Evolutionary conservation across 2,329 filamentous ascomycete species (phyloP).

Genomic region (Calonectria hongkongensis): DNA sequence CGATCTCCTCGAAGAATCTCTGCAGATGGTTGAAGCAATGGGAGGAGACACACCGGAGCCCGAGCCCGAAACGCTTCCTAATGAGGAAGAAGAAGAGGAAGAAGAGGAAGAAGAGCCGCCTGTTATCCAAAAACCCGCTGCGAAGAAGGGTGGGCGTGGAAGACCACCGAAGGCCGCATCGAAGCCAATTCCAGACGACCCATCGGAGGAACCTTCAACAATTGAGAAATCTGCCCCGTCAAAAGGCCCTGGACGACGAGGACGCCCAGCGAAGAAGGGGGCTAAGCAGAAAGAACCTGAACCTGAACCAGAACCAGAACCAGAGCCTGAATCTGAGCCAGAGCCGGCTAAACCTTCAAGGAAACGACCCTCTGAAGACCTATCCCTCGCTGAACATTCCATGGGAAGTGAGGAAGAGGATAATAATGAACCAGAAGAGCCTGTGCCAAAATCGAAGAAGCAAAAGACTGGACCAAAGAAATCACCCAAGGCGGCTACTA

Average conservation of each 20-base stretch:
- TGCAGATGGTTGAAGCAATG: conserved; percentile 63
- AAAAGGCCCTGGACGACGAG: conserved; percentile 34
- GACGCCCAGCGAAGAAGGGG: conserved; percentile 44
- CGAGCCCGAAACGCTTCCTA: conserved; percentile 31
- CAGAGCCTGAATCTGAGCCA: conserved; percentile 36
- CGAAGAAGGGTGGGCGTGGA: conserved; percentile 45
- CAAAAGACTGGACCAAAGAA: conserved; percentile 51
- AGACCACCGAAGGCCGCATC: conserved; percentile 46
- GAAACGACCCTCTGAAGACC: conserved; percentile 45
- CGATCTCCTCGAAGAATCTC: conserved; percentile 64
- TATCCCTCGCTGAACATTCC: conserved; percentile 24
- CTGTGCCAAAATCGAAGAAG: conserved; percentile 52
- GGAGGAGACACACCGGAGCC: conserved; percentile 49
- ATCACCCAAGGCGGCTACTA: conserved; percentile 51
- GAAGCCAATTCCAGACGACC: conserved; percentile 42
- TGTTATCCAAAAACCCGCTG: conserved; percentile 34
- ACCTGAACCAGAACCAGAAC: conserved; percentile 19
- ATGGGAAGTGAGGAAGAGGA: conserved; percentile 44
- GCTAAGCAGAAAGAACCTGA: conserved; percentile 42
- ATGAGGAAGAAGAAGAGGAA: conserved; percentile 36
- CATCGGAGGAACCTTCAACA: conserved; percentile 35
- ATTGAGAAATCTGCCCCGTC: conserved; percentile 35
- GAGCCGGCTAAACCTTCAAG: conserved; percentile 36
- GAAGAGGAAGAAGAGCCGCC: conserved; percentile 37
- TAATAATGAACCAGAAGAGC: conserved; percentile 50